Evolutionary conservation across 306 rosid genomes (phyloP).

Genomic region (Vigna trinervia): DNA sequence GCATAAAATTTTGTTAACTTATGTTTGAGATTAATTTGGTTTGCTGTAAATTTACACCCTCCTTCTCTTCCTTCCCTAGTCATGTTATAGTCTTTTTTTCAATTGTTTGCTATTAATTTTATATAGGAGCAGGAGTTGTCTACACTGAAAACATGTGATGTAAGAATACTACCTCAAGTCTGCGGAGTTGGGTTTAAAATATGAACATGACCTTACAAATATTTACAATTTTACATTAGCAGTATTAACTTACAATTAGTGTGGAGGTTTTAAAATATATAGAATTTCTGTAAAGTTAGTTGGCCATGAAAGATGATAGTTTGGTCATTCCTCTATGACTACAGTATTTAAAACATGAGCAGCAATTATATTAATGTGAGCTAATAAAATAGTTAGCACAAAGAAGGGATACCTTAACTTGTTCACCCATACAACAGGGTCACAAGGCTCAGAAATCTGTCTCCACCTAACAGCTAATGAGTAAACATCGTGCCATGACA

Average conservation of each 20-base stretch:
- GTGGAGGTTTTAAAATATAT: neutral
- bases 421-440: conserved; percentile 94
- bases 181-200: neutral
- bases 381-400: conserved; percentile 29
- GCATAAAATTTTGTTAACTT: neutral
- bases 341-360: conserved; percentile 22
- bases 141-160: neutral
- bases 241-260: conserved; percentile 1
- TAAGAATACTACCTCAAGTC: conserved; percentile 8
- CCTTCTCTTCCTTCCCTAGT: conserved; percentile 5
- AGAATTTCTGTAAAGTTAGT: conserved; percentile 17
- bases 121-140: neutral
- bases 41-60: neutral
- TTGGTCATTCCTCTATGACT: conserved; percentile 16
- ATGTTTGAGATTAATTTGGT: conserved; percentile 14
- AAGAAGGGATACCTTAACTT: conserved; percentile 74
- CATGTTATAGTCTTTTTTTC: neutral
- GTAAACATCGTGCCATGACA: conserved; percentile 85
- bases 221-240: conserved; percentile 14
- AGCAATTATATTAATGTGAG: conserved; percentile 22
- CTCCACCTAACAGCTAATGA: conserved; percentile 91
- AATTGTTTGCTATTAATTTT: neutral
- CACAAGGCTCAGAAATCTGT: conserved; percentile 94
- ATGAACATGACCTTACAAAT: conserved; percentile 33
- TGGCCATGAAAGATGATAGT: conserved; percentile 6